Conservation (phyloP, 768 basidiomycete genomes). For the Cystofilobasidium bisporidii region DNA sequence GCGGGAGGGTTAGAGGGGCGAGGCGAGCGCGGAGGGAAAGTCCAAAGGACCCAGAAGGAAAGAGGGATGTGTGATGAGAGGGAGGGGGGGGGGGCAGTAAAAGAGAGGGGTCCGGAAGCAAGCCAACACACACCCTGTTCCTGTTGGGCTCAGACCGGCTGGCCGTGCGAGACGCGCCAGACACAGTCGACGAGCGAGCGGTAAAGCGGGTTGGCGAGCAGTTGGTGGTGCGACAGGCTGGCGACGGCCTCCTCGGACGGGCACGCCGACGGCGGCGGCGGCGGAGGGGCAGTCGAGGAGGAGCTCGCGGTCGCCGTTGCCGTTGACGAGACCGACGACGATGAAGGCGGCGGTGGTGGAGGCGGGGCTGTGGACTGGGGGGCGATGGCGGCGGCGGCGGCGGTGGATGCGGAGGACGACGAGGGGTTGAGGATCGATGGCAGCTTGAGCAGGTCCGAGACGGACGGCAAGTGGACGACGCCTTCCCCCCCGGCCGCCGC, state of each 20-base stretch:
- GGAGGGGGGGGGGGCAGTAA: no score
- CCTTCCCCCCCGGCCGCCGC: no score
- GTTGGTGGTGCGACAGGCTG: not conserved
- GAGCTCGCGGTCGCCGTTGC: not conserved
- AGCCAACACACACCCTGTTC: no score
- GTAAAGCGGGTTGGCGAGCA: slow-evolving; percentile 5
- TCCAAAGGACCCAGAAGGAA: no score
- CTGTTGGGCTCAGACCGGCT: not conserved
- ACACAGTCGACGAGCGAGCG: not conserved
- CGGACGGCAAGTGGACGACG: not conserved
- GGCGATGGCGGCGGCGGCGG: not conserved
- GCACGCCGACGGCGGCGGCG: not conserved
- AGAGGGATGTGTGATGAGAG: no score
- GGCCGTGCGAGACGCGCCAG: not conserved
- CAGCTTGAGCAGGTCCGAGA: not conserved
- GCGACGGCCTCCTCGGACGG: not conserved
- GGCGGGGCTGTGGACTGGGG: no score
- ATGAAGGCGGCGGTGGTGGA: no score
- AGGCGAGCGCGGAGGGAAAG: no score
- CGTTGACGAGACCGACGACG: not conserved
- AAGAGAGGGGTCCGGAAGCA: not conserved
- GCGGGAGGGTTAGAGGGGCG: no score
- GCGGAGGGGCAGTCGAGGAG: not conserved
- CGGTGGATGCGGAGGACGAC: no score
- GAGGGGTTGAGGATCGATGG: not conserved